These are phyloP conservation scores for Arthrobotrys pseudoclavata DNA, from an alignment of 2,329 filamentous ascomycete genomes.

Conservation along the genomic window DNA sequence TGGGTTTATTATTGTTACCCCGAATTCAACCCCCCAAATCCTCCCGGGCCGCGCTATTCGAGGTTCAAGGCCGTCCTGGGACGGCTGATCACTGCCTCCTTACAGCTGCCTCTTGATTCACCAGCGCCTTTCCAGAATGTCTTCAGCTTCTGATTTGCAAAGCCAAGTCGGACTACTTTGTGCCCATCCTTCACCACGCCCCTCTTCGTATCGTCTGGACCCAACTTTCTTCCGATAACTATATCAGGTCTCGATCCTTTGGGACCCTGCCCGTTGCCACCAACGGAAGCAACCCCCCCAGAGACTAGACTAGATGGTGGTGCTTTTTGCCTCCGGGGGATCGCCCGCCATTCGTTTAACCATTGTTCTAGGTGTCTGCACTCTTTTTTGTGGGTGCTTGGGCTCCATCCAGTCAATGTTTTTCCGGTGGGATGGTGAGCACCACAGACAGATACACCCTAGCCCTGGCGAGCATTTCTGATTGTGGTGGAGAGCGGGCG, in stretches of 20 bases:
- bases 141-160: slow-evolving; percentile 56
- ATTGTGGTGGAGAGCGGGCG: not conserved
- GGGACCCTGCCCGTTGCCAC: slow-evolving; percentile 42
- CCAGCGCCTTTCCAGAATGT: slow-evolving; percentile 24
- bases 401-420: slow-evolving; percentile 3
- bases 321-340: slow-evolving; percentile 34
- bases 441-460: not conserved
- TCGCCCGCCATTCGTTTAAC: slow-evolving; percentile 37
- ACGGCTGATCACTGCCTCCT: slow-evolving; percentile 52
- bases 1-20: not conserved
- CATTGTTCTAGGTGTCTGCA: not conserved
- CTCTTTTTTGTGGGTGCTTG: not conserved
- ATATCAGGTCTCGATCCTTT: slow-evolving; percentile 57
- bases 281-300: slow-evolving; percentile 30
- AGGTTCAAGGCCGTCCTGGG: slow-evolving; percentile 19
- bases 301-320: slow-evolving; percentile 5
- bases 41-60: slow-evolving; percentile 22
- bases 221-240: slow-evolving; percentile 46
- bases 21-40: slow-evolving; percentile 4
- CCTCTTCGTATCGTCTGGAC: slow-evolving; percentile 9
- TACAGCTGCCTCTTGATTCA: slow-evolving; percentile 23
- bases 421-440: slow-evolving; percentile 16
- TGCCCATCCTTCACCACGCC: slow-evolving; percentile 25
- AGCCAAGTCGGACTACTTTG: slow-evolving; percentile 12
- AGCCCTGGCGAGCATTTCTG: not conserved